phyloP scores from a whole-genome alignment of 1,139 yeast genomes.

The Suhomyces wounanorum region DNA sequence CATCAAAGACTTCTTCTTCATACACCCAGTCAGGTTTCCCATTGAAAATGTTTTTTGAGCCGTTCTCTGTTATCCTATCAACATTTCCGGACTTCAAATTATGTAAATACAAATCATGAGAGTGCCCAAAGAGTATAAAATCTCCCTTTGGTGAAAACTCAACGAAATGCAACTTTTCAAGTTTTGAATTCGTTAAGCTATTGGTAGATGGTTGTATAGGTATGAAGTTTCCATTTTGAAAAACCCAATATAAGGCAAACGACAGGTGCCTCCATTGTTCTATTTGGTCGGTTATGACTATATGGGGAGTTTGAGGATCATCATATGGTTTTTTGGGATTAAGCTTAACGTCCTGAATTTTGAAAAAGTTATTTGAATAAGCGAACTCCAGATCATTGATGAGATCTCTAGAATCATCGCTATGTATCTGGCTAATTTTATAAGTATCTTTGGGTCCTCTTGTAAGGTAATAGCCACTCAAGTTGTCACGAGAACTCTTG shows the following conservation, averaged over 20 bases:
- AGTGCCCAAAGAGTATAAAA: constrained; percentile 63
- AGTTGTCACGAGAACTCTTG: constrained; percentile 6
- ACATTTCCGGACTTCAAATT: constrained; percentile 28
- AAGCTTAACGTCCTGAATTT: constrained; percentile 29
- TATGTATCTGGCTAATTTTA: constrained; percentile 26
- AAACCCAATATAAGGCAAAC: constrained; percentile 64
- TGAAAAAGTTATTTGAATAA: constrained; percentile 37
- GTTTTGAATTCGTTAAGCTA: constrained; percentile 18
- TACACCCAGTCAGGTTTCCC: constrained; percentile 97
- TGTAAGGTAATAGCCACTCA: constrained; percentile 37
- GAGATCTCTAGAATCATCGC: constrained; percentile 21
- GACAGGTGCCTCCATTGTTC: constrained; percentile 75
- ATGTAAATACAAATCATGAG: constrained; percentile 62
- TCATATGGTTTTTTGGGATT: constrained; percentile 39
- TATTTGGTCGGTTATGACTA: constrained; percentile 36
- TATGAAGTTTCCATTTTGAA: constrained; percentile 26
- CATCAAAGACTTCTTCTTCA: constrained; percentile 82
- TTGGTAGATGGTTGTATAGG: constrained; percentile 40
- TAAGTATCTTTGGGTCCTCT: constrained; percentile 19
- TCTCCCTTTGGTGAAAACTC: constrained; percentile 76
- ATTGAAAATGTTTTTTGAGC: constrained; percentile 66
- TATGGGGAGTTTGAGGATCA: constrained; percentile 28
- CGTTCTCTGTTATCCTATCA: constrained; percentile 63
- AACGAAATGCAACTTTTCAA: constrained; percentile 52
- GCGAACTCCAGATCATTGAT: constrained; percentile 30